These are phyloP conservation scores for Solanum piurae DNA, from an alignment of 257 asterid genomes.

Conservation along the genomic window DNA sequence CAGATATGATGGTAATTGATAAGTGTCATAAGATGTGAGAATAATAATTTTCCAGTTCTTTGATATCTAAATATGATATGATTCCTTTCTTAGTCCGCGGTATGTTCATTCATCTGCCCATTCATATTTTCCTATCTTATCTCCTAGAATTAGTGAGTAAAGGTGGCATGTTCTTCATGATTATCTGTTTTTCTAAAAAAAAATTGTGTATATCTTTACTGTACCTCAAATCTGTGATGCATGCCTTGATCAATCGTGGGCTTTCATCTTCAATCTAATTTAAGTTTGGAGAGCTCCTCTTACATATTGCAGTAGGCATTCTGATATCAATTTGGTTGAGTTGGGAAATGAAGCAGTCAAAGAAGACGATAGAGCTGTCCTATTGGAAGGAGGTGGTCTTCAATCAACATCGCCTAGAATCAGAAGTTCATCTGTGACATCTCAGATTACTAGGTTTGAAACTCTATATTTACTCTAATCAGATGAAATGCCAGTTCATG, in stretches of 20 bases:
- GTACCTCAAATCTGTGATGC: background rate
- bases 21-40: background rate
- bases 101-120: background rate
- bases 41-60: background rate
- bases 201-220: background rate
- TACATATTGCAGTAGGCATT: slow-evolving; percentile 36
- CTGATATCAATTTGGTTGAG: slow-evolving; percentile 69
- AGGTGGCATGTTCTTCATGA: background rate
- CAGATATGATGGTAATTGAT: background rate
- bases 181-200: background rate
- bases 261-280: background rate
- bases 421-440: slow-evolving; percentile 46
- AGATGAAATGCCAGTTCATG: background rate
- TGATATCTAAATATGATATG: background rate
- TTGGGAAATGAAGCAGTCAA: slow-evolving; percentile 38
- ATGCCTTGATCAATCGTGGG: background rate
- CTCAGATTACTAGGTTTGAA: slow-evolving; percentile 52
- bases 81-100: background rate
- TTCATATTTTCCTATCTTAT: background rate
- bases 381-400: slow-evolving; percentile 71
- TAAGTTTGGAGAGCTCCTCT: background rate
- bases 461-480: background rate
- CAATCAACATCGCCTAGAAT: slow-evolving; percentile 48
- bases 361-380: slow-evolving; percentile 68
- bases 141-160: background rate